Percentiles rank a stretch among this genome's conserved stretches.
These are phyloP conservation scores for Grosmannia clavigera DNA, from an alignment of 2,329 filamentous ascomycete species.

Conservation along the genomic window DNA sequence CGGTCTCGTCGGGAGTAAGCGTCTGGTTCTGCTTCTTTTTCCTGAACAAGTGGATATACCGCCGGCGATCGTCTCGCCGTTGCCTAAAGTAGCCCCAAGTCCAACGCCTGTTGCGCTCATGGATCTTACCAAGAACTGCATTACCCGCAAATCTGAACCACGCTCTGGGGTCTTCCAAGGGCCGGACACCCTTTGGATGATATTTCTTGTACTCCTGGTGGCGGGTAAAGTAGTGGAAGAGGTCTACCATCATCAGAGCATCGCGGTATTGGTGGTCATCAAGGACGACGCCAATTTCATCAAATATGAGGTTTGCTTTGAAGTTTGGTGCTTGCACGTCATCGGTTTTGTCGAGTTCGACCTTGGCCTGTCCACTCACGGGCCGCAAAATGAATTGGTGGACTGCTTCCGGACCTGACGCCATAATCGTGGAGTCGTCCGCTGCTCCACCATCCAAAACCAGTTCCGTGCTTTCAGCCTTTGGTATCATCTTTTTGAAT, in stretches of 20 bases:
- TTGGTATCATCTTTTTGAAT: slow-evolving; percentile 71
- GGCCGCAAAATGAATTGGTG: slow-evolving; percentile 95
- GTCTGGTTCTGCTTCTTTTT: slow-evolving; percentile 72
- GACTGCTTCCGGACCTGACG: slow-evolving; percentile 18
- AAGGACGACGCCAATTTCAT: slow-evolving; percentile 94
- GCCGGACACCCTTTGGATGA: slow-evolving; percentile 67
- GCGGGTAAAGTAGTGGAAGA: slow-evolving; percentile 96
- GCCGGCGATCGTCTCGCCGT: slow-evolving; percentile 73
- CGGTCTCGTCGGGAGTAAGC: slow-evolving; percentile 55
- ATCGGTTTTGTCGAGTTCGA: slow-evolving; percentile 90
- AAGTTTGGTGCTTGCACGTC: slow-evolving; percentile 68
- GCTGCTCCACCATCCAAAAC: neutral
- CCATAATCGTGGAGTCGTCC: neutral
- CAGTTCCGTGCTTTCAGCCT: slow-evolving; percentile 26
- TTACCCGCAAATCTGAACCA: slow-evolving; percentile 90
- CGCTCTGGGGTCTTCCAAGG: slow-evolving; percentile 80
- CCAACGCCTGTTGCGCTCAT: slow-evolving; percentile 85
- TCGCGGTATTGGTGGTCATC: slow-evolving; percentile 97
- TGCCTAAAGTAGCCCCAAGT: slow-evolving; percentile 94
- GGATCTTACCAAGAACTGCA: slow-evolving; percentile 84
- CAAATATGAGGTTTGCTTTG: slow-evolving; percentile 84
- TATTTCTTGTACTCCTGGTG: slow-evolving; percentile 95
- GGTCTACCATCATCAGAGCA: slow-evolving; percentile 91
- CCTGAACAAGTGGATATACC: slow-evolving; percentile 92
- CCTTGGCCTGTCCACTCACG: slow-evolving; percentile 85